A percentile compares a stretch with the other conserved stretches of the same genome.
Conservation (phyloP, 495 filamentous ascomycete genomes). For the Penicillium lagena region DNA sequence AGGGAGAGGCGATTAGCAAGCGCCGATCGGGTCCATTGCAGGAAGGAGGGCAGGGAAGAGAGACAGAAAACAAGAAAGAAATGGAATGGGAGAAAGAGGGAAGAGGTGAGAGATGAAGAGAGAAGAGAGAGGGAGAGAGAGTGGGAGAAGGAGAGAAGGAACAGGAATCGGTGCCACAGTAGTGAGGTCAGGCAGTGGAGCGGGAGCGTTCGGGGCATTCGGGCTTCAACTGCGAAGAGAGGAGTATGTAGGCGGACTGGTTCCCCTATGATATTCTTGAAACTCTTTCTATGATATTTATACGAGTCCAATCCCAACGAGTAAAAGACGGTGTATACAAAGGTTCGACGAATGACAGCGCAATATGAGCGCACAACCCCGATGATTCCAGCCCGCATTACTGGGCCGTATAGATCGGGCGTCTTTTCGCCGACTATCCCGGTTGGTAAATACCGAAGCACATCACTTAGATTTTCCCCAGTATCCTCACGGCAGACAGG, state of each 20-base stretch:
- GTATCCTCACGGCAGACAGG: neutral
- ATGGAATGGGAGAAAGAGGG: neutral
- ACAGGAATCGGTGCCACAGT: slow-evolving; percentile 9
- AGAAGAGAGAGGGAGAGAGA: slow-evolving; percentile 6
- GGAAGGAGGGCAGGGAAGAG: slow-evolving; percentile 10
- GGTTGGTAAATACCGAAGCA: neutral
- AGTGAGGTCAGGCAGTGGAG: slow-evolving; percentile 9
- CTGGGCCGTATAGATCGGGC: too few relatives aligned
- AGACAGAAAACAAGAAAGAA: neutral
- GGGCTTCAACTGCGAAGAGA: slow-evolving; percentile 2
- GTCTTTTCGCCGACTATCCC: too few relatives aligned
- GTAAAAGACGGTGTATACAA: slow-evolving; percentile 15
- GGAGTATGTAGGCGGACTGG: neutral
- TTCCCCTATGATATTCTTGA: too few relatives aligned
- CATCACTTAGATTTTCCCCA: neutral
- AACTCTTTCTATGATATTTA: neutral
- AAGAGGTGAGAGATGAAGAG: slow-evolving; percentile 4
- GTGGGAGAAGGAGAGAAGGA: slow-evolving; percentile 5
- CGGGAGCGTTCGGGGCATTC: slow-evolving; percentile 3
- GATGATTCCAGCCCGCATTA: slow-evolving; percentile 1
- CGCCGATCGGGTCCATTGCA: slow-evolving; percentile 7
- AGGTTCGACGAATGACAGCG: slow-evolving; percentile 30
- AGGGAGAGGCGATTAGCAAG: slow-evolving; percentile 3
- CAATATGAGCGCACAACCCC: slow-evolving; percentile 46
- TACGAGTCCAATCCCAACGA: too few relatives aligned